Conservation (phyloP, 2,329 filamentous ascomycete genomes). For the Neoscytalidium dimidiatum region DNA sequence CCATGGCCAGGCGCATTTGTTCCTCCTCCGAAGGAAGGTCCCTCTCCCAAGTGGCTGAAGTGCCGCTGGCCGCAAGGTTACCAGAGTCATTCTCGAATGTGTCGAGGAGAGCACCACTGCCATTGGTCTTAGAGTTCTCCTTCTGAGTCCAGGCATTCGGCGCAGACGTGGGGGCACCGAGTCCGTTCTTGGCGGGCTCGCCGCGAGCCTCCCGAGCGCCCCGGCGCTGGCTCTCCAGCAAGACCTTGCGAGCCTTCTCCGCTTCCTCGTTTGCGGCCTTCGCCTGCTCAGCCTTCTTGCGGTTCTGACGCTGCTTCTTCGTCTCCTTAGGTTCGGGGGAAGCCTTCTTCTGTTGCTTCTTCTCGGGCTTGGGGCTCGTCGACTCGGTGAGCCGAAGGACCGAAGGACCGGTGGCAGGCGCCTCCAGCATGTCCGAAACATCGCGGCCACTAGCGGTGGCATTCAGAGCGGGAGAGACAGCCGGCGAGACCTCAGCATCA, state of each 20-base stretch:
- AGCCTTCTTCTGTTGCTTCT: constrained; percentile 61
- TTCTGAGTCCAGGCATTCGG: constrained; percentile 59
- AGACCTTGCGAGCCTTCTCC: constrained; percentile 73
- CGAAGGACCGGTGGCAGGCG: constrained; percentile 65
- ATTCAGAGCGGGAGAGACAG: constrained; percentile 63
- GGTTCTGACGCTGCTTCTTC: constrained; percentile 95
- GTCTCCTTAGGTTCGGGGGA: constrained; percentile 63
- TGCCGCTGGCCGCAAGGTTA: constrained; percentile 40
- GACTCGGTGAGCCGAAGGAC: constrained; percentile 77
- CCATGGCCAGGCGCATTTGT: constrained; percentile 55
- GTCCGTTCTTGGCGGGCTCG: constrained; percentile 77
- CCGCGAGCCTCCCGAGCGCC: constrained; percentile 80
- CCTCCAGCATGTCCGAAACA: constrained; percentile 90
- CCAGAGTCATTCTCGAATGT: constrained; percentile 50
- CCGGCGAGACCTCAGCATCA: constrained; percentile 77
- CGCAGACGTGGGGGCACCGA: constrained; percentile 48
- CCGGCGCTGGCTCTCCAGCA: constrained; percentile 81
- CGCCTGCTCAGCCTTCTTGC: constrained; percentile 80
- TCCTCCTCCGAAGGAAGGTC: constrained; percentile 62
- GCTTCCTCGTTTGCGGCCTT: constrained; percentile 74
- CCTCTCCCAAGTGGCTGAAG: constrained; percentile 44
- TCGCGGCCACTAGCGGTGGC: constrained; percentile 60
- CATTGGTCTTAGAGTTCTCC: constrained; percentile 25
- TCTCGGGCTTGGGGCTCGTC: constrained; percentile 53
- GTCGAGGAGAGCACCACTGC: constrained; percentile 45